phyloP scores from a whole-genome alignment of 1,139 yeast species.

The Geotrichum klebahnii region DNA sequence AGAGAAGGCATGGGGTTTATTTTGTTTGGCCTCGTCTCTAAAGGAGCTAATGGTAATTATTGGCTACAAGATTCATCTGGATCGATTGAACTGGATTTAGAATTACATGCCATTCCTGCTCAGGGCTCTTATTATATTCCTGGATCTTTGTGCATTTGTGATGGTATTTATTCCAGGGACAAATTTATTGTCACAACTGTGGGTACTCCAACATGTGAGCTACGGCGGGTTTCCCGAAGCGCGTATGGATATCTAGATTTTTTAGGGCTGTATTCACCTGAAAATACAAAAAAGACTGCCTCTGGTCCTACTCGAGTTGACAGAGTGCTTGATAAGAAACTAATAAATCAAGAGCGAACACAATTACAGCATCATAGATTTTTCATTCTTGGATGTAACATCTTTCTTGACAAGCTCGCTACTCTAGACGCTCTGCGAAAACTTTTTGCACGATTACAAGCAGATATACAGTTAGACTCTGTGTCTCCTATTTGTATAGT shows the following conservation, averaged over 20 bases:
- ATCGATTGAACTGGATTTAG: slow-evolving; percentile 66
- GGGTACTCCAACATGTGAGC: slow-evolving; percentile 87
- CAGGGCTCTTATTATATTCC: slow-evolving; percentile 67
- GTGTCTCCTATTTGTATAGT: slow-evolving; percentile 55
- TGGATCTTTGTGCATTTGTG: slow-evolving; percentile 77
- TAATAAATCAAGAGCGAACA: slow-evolving; percentile 55
- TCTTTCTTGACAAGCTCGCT: slow-evolving; percentile 57
- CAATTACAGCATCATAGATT: slow-evolving; percentile 51
- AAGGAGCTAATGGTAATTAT: slow-evolving; percentile 63
- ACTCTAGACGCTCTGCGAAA: slow-evolving; percentile 60
- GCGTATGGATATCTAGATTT: slow-evolving; percentile 78
- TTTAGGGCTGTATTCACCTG: slow-evolving; percentile 58
- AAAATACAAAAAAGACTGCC: slow-evolving; percentile 24
- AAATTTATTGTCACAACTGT: slow-evolving; percentile 71
- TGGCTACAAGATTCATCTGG: slow-evolving; percentile 81
- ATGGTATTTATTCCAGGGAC: slow-evolving; percentile 72
- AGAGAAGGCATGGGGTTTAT: slow-evolving; percentile 73
- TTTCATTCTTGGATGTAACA: slow-evolving; percentile 68
- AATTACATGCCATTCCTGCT: slow-evolving; percentile 52
- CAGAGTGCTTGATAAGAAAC: slow-evolving; percentile 53
- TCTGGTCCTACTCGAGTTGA: slow-evolving; percentile 33
- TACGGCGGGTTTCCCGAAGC: slow-evolving; percentile 59
- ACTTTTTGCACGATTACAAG: slow-evolving; percentile 50
- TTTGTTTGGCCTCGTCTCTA: slow-evolving; percentile 69
- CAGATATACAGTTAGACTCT: slow-evolving; percentile 42